Conservation (phyloP, 2,329 filamentous ascomycete species). For the Lachnellula hyalina region DNA sequence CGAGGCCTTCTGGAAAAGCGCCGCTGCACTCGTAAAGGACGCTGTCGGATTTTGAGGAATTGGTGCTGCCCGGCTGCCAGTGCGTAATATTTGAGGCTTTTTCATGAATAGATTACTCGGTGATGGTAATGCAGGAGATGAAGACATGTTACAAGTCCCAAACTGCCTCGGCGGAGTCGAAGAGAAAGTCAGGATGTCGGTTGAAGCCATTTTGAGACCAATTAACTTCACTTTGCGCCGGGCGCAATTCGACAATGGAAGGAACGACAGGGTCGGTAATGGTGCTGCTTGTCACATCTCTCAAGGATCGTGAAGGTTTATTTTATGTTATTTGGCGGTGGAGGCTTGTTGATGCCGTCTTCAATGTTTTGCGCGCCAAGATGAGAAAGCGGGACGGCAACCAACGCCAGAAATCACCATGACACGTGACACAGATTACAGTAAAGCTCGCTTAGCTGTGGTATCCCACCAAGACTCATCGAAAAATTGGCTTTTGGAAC, state of each 20-base stretch:
- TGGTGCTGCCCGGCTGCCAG: constrained; percentile 34
- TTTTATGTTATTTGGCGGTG: neutral
- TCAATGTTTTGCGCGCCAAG: neutral
- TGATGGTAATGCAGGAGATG: constrained; percentile 43
- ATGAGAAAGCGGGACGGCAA: neutral
- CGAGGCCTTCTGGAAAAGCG: constrained; percentile 13
- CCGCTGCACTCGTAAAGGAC: constrained; percentile 40
- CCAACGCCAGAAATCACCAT: neutral
- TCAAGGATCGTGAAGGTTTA: neutral
- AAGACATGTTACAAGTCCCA: constrained; percentile 22
- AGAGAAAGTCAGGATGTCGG: constrained; percentile 32
- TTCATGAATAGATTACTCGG: constrained; percentile 44
- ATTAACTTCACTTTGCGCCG: constrained; percentile 17
- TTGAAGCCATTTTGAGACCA: constrained; percentile 33
- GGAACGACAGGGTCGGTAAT: constrained; percentile 21
- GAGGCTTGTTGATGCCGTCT: neutral
- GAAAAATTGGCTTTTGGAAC: constrained; percentile 6
- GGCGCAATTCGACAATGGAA: constrained; percentile 19
- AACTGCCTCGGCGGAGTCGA: constrained; percentile 23
- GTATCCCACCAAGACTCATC: neutral
- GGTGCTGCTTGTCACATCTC: constrained; percentile 7
- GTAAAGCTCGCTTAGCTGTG: constrained; percentile 1
- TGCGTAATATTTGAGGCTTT: constrained; percentile 29
- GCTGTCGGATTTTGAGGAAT: constrained; percentile 34
- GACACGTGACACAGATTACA: neutral